These are phyloP conservation scores for Eragrostis tef DNA, from an alignment of 202 grass and related monocot genomes.

Conservation along the genomic window DNA sequence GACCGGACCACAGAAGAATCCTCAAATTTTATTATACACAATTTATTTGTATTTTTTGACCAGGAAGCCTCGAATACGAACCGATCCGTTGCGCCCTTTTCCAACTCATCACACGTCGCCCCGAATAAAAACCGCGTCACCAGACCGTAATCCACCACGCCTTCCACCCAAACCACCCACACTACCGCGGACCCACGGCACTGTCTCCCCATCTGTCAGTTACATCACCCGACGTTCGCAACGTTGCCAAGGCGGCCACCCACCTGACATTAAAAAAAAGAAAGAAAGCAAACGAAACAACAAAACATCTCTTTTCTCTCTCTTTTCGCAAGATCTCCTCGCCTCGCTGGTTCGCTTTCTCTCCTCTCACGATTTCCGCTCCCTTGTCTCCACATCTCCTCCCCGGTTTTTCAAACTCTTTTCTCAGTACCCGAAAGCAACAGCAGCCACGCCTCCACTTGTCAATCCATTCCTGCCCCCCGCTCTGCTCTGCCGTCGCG, in stretches of 20 bases:
- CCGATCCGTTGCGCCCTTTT: background rate
- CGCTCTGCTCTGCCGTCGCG: constrained; percentile 4
- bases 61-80: constrained; percentile 14
- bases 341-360: background rate
- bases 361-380: constrained; percentile 41
- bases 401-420: constrained; percentile 31
- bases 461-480: background rate
- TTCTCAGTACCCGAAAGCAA: background rate
- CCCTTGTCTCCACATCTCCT: constrained; percentile 8
- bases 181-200: background rate
- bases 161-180: background rate
- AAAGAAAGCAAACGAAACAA: background rate
- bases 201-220: background rate
- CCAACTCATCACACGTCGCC: background rate
- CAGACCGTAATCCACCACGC: background rate
- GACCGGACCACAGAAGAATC: background rate
- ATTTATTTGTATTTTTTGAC: background rate
- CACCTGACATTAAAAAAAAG: constrained; percentile 42
- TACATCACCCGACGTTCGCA: no score
- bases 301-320: background rate
- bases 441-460: constrained; percentile 26
- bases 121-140: background rate
- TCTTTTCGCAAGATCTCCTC: constrained; percentile 7
- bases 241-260: background rate
- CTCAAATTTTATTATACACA: background rate